Evolutionary conservation across 257 asterid species (phyloP).

Genomic region (Sherardia arvensis): DNA sequence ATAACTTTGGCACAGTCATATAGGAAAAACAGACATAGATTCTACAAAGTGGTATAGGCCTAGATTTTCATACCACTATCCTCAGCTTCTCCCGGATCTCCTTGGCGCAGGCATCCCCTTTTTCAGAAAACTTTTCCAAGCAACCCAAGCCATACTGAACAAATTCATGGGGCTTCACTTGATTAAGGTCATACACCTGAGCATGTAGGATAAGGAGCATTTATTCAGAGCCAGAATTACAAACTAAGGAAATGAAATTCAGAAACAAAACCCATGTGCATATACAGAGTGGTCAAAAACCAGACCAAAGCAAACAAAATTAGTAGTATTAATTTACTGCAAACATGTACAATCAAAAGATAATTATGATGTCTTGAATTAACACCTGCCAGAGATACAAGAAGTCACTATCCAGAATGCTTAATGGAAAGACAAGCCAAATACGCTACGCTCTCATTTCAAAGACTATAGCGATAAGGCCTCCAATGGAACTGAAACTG

Average conservation of each 20-base stretch:
- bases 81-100: conserved; percentile 72
- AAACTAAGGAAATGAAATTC: background rate
- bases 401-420: too few species aligned
- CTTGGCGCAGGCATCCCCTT: conserved; percentile 78
- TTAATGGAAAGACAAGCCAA: too few species aligned
- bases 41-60: background rate
- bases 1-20: background rate
- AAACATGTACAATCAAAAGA: background rate
- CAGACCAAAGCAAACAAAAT: background rate
- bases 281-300: too few species aligned
- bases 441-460: too few species aligned
- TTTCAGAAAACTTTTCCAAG: conserved; percentile 74
- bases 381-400: background rate
- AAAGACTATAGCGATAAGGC: too few species aligned
- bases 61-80: conserved; percentile 57
- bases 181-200: conserved; percentile 92
- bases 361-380: too few species aligned
- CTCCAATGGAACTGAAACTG: too few species aligned
- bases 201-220: conserved; percentile 11
- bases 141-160: conserved; percentile 87
- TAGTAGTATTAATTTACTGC: background rate
- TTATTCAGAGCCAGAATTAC: background rate
- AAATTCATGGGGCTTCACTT: conserved; percentile 88
- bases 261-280: background rate
- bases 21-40: background rate